A percentile compares a stretch with the other conserved stretches of the same genome.
Conservation (phyloP, 2,329 filamentous ascomycete genomes). For the Trichoderma afroharzianum region DNA sequence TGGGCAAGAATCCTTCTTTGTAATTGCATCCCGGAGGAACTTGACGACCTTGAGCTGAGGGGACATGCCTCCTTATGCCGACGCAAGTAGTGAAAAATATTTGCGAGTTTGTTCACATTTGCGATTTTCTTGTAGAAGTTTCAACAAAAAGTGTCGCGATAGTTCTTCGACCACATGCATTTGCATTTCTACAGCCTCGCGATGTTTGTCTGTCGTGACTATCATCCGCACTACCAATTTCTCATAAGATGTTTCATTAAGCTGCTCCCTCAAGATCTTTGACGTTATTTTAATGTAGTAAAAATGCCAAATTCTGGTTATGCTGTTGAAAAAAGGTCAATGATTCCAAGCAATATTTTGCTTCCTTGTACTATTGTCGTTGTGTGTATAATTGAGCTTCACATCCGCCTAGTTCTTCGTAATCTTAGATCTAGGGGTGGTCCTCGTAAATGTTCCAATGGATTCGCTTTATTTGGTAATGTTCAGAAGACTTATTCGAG, state of each 20-base stretch:
- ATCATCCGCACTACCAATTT: neutral
- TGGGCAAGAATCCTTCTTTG: neutral
- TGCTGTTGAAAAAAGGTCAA: neutral
- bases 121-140: neutral
- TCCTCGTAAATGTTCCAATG: neutral
- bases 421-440: neutral
- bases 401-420: neutral
- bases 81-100: neutral
- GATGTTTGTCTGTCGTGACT: neutral
- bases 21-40: neutral
- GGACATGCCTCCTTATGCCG: fast-evolving
- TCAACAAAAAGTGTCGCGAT: neutral
- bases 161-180: neutral
- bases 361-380: neutral
- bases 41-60: neutral
- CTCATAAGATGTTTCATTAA: neutral
- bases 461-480: neutral
- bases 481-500: neutral
- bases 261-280: neutral
- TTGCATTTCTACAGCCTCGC: neutral
- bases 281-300: too few species aligned
- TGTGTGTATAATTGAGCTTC: neutral
- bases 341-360: neutral
- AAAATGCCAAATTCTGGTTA: too few species aligned
- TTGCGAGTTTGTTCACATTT: neutral